Base-by-base conservation (phyloP, 108 stramenopile genomes). In the Cyclotella cryptica region DNA sequence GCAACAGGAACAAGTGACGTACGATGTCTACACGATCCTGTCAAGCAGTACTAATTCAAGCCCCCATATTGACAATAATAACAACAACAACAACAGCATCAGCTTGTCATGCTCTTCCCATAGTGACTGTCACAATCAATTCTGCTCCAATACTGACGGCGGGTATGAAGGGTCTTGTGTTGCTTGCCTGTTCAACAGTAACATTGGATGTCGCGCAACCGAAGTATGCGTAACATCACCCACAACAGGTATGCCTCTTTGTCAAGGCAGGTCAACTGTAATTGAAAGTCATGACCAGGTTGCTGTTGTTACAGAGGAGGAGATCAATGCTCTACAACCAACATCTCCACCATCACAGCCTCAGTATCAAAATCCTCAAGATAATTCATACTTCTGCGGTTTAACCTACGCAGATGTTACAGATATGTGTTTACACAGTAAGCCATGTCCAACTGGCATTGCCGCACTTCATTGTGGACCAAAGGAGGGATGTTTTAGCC, bases 361-460 rank as follows among this genome's bases (percentile, higher is more conserved):
- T 5, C 19, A 19, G 12, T 61, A 61, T 39, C 30, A 39, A 61
- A 61, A 61, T 61, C 60, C 60, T 39, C n/a, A 29, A 13, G n/a
- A 61, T n/a, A 61, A 61, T 39, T 12, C 12, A 30, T 61, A 35
- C 60, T 61, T 61, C 35, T 61, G 60, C 30, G 60, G 60, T 14
- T 13, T 13, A 12, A 61, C 60, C 30, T 39, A 39, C 12, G 11
- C 11, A 30, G 35, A 21, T 39, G 35, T 61, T 13, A 39, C 30
- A 1, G 29, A 30, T 39, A 39, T n/a, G n/a, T 61, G 60, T 39
- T 61, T 61, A 61, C 29, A 30, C 0, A 61, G 60, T 21, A 61
- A 61, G n/a, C 60, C 60, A 13, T 61, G 60, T 30, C 60, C 60
- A 15, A 39, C 30, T n/a, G 60, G 60, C 8, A 61, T 61, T 17